These are phyloP conservation scores for Teunomyces cretensis DNA, from an alignment of 805 yeast genomes.

Conservation along the genomic window DNA sequence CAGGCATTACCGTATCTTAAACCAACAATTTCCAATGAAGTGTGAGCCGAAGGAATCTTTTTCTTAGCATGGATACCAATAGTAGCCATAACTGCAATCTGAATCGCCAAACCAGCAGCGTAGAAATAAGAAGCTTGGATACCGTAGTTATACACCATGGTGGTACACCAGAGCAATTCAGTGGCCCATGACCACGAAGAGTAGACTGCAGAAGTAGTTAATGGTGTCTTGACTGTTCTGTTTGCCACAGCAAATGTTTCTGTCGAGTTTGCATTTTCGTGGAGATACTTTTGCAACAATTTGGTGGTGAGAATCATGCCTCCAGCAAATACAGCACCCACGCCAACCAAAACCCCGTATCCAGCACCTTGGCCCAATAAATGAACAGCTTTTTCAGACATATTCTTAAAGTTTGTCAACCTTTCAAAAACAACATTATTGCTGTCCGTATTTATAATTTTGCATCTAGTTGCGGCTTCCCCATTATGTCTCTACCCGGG, in stretches of 20 bases:
- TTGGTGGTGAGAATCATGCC: constrained; percentile 27
- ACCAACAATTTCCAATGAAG: constrained; percentile 29
- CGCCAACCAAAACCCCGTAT: constrained; percentile 31
- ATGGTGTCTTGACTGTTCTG: constrained; percentile 2
- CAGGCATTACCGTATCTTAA: constrained; percentile 25
- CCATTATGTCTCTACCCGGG: not conserved
- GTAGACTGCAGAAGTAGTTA: constrained; percentile 17
- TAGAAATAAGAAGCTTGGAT: constrained; percentile 23
- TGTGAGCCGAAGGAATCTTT: constrained; percentile 27
- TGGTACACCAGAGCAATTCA: constrained; percentile 23
- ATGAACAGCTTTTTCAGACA: constrained; percentile 11
- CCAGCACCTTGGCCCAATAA: constrained; percentile 27
- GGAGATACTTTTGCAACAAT: constrained; percentile 20
- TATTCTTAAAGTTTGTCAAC: not conserved
- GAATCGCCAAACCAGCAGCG: constrained; percentile 27
- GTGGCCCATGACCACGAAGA: constrained; percentile 32
- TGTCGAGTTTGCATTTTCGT: constrained; percentile 25
- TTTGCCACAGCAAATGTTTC: constrained; percentile 30
- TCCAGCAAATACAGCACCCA: constrained; percentile 30
- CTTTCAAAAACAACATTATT: not conserved
- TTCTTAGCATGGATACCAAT: constrained; percentile 28
- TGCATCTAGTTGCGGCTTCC: not conserved
- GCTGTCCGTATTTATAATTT: not conserved
- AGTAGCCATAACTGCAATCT: constrained; percentile 23
- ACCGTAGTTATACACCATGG: constrained; percentile 28